Evolutionary conservation across 2,329 filamentous ascomycete species (phyloP).

Genomic region (Colletotrichum echinochloae): DNA sequence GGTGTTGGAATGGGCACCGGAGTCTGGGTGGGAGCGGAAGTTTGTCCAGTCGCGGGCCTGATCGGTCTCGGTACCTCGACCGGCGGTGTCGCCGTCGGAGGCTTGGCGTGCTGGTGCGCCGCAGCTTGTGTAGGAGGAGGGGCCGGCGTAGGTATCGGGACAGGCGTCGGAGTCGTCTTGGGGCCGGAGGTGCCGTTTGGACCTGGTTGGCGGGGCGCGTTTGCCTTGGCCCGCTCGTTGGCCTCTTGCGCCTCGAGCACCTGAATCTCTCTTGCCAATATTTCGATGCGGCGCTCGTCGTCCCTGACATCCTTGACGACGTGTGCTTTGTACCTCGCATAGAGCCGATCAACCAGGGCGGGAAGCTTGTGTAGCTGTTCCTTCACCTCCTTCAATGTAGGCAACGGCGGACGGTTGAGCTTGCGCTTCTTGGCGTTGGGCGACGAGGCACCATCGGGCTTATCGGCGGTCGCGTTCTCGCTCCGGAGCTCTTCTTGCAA

Average conservation of each 20-base stretch:
- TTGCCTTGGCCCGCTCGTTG: constrained; percentile 38
- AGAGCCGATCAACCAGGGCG: constrained; percentile 77
- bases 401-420: constrained; percentile 72
- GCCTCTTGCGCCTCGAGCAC: constrained; percentile 68
- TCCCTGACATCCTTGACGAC: constrained; percentile 77
- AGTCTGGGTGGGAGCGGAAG: constrained; percentile 43
- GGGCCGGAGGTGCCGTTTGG: constrained; percentile 7
- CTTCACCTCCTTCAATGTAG: constrained; percentile 74
- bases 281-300: constrained; percentile 76
- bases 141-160: constrained; percentile 21
- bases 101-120: constrained; percentile 27
- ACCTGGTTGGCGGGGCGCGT: constrained; percentile 14
- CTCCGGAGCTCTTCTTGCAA: constrained; percentile 77
- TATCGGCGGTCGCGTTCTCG: constrained; percentile 57
- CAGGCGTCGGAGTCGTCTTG: constrained; percentile 29
- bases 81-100: constrained; percentile 13
- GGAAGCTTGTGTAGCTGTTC: constrained; percentile 77
- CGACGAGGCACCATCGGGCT: constrained; percentile 52
- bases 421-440: constrained; percentile 80
- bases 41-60: constrained; percentile 43
- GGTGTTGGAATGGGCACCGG: constrained; percentile 36
- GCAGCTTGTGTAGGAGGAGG: constrained; percentile 6
- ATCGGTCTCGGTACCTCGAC: constrained; percentile 27
- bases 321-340: constrained; percentile 78
- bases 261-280: constrained; percentile 74